Evolutionary conservation across 129 eudicot species (phyloP), one percentile per base, ranked within the genome.

Genomic region (Mikania micrantha): DNA sequence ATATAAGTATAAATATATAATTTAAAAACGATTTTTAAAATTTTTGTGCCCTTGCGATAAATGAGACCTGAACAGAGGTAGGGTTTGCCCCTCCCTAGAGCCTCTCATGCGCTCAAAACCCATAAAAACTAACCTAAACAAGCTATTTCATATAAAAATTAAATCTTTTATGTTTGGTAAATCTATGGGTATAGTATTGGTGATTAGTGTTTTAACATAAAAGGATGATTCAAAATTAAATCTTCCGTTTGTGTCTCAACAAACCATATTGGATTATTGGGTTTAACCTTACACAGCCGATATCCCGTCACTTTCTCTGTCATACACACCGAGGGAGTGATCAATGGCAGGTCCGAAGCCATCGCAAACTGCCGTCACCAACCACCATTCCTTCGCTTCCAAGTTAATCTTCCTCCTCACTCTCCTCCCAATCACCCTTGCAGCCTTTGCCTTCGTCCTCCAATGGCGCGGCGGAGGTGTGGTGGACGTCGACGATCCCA

Each of bases 401-500:
- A 79, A 67, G 67, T 17, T 79, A 61, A 63, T 78, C 24, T 74
- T 78, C 50, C 78, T 78, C 57, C 78, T 78, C 12, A 78, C 82
- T 9, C 66, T 78, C 60, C 78, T 78, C 22, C 82, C 82, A 15
- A 73, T 78, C 60, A 78, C 82, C 40, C 73, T 78, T 0, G 82
- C 87, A 1, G 65, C 78, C 29, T 85, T 85, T 52, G 91, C 91
- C 6, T 85, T 85, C 69, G 66, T 63, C 24, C 91, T 85, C 48
- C 91, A 85, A 77, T 85, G 91, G 91, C 85, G 91, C 21, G 91
- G 91, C 69, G 91, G 91, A 25, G 87, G 75, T 16, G 84, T 79
- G 1, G 85, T 83, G 15, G 87, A 74, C 39, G 80, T 79, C 0
- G 88, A 81, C 75, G 87, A 79, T 75, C 86, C 84, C 5, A 79